Evolutionary conservation across 2,329 filamentous ascomycete genomes (phyloP).

Genomic region (Aspergillus sp.): DNA sequence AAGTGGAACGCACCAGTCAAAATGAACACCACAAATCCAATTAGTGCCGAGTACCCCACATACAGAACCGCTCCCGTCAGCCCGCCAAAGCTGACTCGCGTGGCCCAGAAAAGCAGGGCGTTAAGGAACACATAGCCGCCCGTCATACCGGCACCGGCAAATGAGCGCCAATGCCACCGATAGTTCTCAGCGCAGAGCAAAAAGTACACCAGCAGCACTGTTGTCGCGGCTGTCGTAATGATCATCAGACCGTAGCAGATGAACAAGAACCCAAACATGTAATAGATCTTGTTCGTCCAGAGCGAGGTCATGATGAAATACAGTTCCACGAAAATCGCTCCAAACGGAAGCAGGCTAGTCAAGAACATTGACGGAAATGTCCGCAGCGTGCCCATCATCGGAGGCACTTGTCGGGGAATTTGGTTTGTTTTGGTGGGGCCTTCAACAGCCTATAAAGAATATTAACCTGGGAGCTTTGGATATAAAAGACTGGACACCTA

Average conservation of each 20-base stretch:
- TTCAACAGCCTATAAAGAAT: slow-evolving; percentile 51
- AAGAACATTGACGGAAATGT: slow-evolving; percentile 85
- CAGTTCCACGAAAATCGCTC: slow-evolving; percentile 94
- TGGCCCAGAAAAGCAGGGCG: slow-evolving; percentile 83
- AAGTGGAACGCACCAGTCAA: slow-evolving; percentile 66
- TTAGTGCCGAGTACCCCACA: slow-evolving; percentile 81
- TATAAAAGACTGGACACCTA: slow-evolving; percentile 19
- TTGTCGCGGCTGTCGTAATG: slow-evolving; percentile 85
- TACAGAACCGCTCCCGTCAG: slow-evolving; percentile 85
- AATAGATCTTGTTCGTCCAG: slow-evolving; percentile 98
- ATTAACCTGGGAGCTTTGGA: slow-evolving; percentile 4
- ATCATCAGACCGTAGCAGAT: slow-evolving; percentile 97
- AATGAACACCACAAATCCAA: slow-evolving; percentile 88
- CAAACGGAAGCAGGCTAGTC: slow-evolving; percentile 87
- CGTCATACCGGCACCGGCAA: slow-evolving; percentile 83
- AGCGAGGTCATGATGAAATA: slow-evolving; percentile 99
- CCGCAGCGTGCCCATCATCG: slow-evolving; percentile 71
- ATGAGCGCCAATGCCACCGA: slow-evolving; percentile 97
- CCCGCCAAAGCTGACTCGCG: slow-evolving; percentile 76
- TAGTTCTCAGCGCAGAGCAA: slow-evolving; percentile 94
- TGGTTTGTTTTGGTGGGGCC: slow-evolving; percentile 91
- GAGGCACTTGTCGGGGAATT: slow-evolving; percentile 93
- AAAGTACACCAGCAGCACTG: slow-evolving; percentile 93
- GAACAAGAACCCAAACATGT: slow-evolving; percentile 99
- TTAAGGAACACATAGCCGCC: slow-evolving; percentile 89